Percentiles rank a stretch among this genome's conserved stretches.
These are phyloP conservation scores for Melanogaster broomeanus DNA, from an alignment of 768 basidiomycete genomes.

Conservation along the genomic window DNA sequence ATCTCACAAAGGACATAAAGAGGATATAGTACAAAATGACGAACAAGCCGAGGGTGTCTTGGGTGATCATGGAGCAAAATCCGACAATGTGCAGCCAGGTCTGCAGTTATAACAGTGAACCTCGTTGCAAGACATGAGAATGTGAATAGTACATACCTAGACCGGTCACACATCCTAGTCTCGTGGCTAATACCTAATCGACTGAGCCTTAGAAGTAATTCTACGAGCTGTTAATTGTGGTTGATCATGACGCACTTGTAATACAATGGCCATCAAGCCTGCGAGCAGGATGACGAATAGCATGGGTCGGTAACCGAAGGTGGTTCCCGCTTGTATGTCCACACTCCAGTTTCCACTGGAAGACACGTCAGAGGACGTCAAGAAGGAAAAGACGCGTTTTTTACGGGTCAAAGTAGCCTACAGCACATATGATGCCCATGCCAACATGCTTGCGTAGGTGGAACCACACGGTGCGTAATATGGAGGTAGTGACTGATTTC, in stretches of 20 bases:
- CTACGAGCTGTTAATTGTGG: background rate
- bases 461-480: slow-evolving; percentile 15
- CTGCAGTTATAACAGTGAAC: slow-evolving; percentile 17
- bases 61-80: slow-evolving; percentile 47
- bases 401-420: slow-evolving; percentile 40
- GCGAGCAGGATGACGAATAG: slow-evolving; percentile 49
- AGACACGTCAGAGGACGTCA: background rate
- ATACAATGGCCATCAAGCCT: slow-evolving; percentile 44
- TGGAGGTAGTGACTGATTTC: slow-evolving; percentile 1
- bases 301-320: slow-evolving; percentile 46
- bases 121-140: background rate
- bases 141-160: slow-evolving; percentile 13
- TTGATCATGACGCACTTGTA: slow-evolving; percentile 37
- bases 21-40: slow-evolving; percentile 46
- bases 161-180: slow-evolving; percentile 39
- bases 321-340: slow-evolving; percentile 43
- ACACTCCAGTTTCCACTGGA: slow-evolving; percentile 44
- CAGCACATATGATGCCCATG: slow-evolving; percentile 40
- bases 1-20: slow-evolving; percentile 47
- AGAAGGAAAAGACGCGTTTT: background rate
- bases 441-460: slow-evolving; percentile 39
- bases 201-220: no score
- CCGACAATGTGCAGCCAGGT: slow-evolving; percentile 50
- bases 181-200: slow-evolving; percentile 39
- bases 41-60: slow-evolving; percentile 36